phyloP scores from a whole-genome alignment of 225 moss, liverwort and hornwort genomes.

The Climacium dendroides region DNA sequence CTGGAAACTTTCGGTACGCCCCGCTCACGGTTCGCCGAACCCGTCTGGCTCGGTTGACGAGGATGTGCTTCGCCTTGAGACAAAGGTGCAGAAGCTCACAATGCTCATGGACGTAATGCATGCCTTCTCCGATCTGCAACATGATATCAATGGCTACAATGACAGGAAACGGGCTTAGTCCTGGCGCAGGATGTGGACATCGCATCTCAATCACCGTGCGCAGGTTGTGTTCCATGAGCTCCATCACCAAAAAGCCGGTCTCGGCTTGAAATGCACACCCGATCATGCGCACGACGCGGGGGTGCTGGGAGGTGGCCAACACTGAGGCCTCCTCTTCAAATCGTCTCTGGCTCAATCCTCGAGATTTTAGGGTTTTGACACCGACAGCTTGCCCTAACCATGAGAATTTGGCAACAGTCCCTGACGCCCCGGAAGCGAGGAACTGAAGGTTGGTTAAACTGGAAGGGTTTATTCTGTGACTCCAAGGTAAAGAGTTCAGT shows the following conservation, averaged over 20 bases:
- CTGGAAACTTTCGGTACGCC: neutral
- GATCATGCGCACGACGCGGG: conserved; percentile 26
- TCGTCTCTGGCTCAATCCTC: conserved; percentile 3
- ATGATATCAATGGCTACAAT: conserved; percentile 23
- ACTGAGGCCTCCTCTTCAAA: conserved; percentile 32
- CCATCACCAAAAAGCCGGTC: conserved; percentile 21
- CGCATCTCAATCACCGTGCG: conserved; percentile 22
- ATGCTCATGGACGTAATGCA: conserved; percentile 8
- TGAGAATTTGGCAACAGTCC: conserved; percentile 17
- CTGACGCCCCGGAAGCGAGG: conserved; percentile 1
- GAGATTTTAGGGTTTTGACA: conserved; percentile 16
- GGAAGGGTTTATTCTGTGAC: conserved; percentile 1
- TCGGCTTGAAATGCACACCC: conserved; percentile 7
- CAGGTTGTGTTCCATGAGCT: conserved; percentile 32
- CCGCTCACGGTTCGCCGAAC: neutral
- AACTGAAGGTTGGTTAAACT: neutral
- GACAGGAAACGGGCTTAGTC: conserved; percentile 13
- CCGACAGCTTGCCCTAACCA: conserved; percentile 18
- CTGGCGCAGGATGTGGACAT: neutral
- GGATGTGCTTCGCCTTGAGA: conserved; percentile 20
- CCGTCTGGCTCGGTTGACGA: conserved; percentile 9
- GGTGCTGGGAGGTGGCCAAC: conserved; percentile 20
- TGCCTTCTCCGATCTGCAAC: conserved; percentile 24
- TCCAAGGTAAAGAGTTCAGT: neutral
- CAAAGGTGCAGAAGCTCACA: conserved; percentile 5